Evolutionary conservation across 345 rosid species (phyloP).

Genomic region (Melastoma malabathricum): DNA sequence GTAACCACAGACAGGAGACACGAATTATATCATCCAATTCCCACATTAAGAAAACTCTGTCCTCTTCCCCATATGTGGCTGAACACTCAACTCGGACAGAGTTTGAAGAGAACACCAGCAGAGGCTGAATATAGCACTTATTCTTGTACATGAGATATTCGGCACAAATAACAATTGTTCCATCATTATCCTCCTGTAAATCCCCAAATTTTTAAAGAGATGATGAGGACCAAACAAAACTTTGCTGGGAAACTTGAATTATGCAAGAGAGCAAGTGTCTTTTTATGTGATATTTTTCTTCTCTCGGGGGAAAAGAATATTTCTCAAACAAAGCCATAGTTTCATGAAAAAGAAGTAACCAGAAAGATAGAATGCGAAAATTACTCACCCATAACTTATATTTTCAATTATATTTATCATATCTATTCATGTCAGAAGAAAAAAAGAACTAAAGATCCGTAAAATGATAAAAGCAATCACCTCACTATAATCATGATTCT

Average conservation of each 20-base stretch:
- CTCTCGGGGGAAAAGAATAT: too few relatives aligned
- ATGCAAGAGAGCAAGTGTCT: neutral
- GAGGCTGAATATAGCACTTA: constrained; percentile 25
- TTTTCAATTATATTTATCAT: too few relatives aligned
- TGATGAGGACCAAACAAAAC: constrained; percentile 4
- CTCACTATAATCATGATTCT: too few relatives aligned
- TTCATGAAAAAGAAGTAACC: too few relatives aligned
- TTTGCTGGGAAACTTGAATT: neutral
- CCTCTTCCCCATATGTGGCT: constrained; percentile 20
- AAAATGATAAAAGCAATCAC: too few relatives aligned
- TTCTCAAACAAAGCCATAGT: too few relatives aligned
- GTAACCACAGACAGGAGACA: constrained; percentile 45
- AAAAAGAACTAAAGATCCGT: too few relatives aligned
- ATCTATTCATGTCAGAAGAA: too few relatives aligned
- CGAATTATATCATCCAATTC: constrained; percentile 58
- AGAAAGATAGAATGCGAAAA: too few relatives aligned
- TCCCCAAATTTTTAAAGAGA: constrained; percentile 11
- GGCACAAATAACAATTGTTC: constrained; percentile 26
- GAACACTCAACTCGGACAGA: constrained; percentile 40
- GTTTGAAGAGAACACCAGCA: constrained; percentile 39
- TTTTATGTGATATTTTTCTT: neutral
- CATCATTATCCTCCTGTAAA: constrained; percentile 38
- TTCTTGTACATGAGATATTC: constrained; percentile 51
- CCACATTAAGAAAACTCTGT: constrained; percentile 30
- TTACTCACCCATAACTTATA: too few relatives aligned